phyloP scores from a whole-genome alignment of 495 filamentous ascomycete species.

The Penicillium taxi region DNA sequence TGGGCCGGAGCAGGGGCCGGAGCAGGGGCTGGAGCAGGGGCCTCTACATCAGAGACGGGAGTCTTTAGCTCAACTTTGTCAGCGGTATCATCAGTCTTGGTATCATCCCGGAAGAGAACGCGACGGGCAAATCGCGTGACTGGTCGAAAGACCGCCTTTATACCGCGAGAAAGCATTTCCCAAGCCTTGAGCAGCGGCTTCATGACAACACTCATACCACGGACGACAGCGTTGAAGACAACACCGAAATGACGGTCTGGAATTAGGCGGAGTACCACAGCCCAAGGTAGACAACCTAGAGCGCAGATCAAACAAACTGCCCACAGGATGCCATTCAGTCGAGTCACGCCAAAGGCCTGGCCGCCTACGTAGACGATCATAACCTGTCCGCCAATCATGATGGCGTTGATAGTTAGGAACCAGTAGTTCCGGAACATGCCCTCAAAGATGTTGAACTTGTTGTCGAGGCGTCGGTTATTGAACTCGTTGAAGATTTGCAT shows the following conservation, averaged over 20 bases:
- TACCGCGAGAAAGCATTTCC: constrained; percentile 11
- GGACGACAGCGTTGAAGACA: constrained; percentile 31
- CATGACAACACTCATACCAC: constrained; percentile 17
- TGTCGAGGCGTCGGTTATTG: constrained; percentile 86
- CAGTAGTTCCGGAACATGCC: constrained; percentile 69
- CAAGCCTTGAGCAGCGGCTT: constrained; percentile 21
- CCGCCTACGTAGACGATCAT: constrained; percentile 74
- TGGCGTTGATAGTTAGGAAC: constrained; percentile 71
- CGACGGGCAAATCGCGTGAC: constrained; percentile 20
- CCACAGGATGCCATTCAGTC: constrained; percentile 63
- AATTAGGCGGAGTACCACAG: constrained; percentile 59
- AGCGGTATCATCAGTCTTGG: neutral
- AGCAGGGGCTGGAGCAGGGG: constrained; percentile 3
- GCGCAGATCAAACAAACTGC: constrained; percentile 66
- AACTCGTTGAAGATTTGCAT: constrained; percentile 97
- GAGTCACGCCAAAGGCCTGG: constrained; percentile 63
- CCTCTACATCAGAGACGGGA: constrained; percentile 10
- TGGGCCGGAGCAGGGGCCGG: constrained; percentile 6
- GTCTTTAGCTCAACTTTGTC: constrained; percentile 1
- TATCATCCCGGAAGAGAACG: constrained; percentile 1
- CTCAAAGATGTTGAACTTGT: constrained; percentile 84
- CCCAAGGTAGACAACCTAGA: constrained; percentile 64
- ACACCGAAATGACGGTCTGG: constrained; percentile 49
- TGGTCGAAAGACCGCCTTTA: constrained; percentile 16
- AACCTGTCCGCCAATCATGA: constrained; percentile 74